A percentile compares a stretch with the other conserved stretches of the same genome.
Conservation (phyloP, 148 eudicot genomes). For the Rhododendron molle region DNA sequence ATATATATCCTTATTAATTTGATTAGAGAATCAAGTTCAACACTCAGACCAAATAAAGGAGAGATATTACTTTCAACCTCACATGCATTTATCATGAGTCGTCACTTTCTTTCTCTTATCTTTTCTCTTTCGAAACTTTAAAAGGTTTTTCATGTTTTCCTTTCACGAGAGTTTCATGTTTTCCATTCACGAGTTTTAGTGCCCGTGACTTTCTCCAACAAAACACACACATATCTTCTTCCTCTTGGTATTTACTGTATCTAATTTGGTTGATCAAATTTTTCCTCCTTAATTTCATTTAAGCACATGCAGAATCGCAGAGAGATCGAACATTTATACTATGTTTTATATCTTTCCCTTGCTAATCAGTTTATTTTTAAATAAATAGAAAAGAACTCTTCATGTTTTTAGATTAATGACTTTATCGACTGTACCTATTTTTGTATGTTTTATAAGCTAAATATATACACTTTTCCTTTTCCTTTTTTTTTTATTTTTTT, state of each 20-base stretch:
- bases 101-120: background rate
- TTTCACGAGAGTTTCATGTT: background rate
- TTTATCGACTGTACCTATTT: background rate
- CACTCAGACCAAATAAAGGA: background rate
- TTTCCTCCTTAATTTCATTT: background rate
- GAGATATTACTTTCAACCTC: background rate
- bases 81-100: background rate
- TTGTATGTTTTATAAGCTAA: background rate
- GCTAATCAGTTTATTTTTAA: background rate
- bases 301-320: background rate
- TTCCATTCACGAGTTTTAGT: background rate
- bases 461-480: too few relatives aligned
- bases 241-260: background rate
- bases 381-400: background rate
- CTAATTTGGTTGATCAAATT: background rate
- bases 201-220: background rate
- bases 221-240: background rate
- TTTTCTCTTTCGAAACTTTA: background rate
- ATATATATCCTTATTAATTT: background rate
- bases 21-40: background rate
- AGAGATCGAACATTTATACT: background rate
- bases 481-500: background rate
- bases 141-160: background rate
- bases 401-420: background rate
- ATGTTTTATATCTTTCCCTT: background rate